Percentiles rank a stretch among this genome's conserved stretches.
Conservation (phyloP, 306 rosid genomes). For the cucumber (Cucumis sativus) region DNA sequence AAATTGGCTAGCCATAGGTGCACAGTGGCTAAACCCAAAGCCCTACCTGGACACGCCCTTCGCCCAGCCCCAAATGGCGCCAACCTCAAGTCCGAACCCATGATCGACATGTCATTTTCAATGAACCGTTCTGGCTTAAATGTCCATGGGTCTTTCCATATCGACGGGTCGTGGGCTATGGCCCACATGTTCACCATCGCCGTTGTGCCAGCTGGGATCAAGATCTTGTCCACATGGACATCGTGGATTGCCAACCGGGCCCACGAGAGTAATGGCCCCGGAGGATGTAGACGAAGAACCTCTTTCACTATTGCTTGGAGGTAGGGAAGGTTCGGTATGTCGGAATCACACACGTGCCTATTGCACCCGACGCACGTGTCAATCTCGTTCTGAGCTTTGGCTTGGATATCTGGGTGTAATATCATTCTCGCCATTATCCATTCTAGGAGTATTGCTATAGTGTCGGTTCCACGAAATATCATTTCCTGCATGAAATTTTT, state of each 20-base stretch:
- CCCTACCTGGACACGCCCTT: conserved; percentile 70
- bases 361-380: conserved; percentile 34
- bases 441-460: conserved; percentile 64
- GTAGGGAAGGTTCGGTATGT: conserved; percentile 51
- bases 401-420: conserved; percentile 64
- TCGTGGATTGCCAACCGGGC: conserved; percentile 71
- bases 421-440: conserved; percentile 82
- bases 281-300: conserved; percentile 74
- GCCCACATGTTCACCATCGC: conserved; percentile 99
- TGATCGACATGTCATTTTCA: conserved; percentile 44
- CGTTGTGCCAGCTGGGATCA: conserved; percentile 77
- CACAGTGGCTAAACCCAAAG: conserved; percentile 54
- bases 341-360: conserved; percentile 47
- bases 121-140: conserved; percentile 63
- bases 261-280: conserved; percentile 91
- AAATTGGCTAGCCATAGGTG: conserved; percentile 77
- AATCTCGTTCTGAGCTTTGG: conserved; percentile 48
- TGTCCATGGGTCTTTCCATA: conserved; percentile 68
- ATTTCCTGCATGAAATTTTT: conserved; percentile 38
- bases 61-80: conserved; percentile 88
- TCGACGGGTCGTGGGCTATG: conserved; percentile 50
- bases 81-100: conserved; percentile 65
- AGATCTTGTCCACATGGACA: conserved; percentile 42
- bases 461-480: conserved; percentile 86
- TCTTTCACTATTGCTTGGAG: conserved; percentile 80